phyloP scores from a whole-genome alignment of 208 protist species.

The Wallacemonas rigidus region DNA sequence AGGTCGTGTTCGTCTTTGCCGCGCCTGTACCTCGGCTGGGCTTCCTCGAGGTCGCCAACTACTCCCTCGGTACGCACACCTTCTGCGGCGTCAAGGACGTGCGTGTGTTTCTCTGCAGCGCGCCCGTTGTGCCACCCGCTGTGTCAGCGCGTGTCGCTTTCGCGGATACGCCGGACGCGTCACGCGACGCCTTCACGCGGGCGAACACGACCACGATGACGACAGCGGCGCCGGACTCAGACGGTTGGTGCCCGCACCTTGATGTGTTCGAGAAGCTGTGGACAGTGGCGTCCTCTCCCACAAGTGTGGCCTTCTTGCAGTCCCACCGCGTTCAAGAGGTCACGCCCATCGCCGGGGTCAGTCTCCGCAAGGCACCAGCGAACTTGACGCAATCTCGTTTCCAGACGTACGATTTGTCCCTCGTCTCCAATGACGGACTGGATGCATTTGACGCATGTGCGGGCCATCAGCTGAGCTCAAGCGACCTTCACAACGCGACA shows the following conservation, averaged over 20 bases:
- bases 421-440: constrained; percentile 12
- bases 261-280: constrained; percentile 46
- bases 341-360: constrained; percentile 55
- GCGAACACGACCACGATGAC: neutral
- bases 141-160: neutral
- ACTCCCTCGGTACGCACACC: constrained; percentile 57
- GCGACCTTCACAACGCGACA: neutral
- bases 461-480: neutral
- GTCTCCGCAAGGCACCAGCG: constrained; percentile 66
- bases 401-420: constrained; percentile 71
- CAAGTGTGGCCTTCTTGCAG: constrained; percentile 20
- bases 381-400: constrained; percentile 50
- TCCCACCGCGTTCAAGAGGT: constrained; percentile 48
- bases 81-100: constrained; percentile 72
- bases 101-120: constrained; percentile 51
- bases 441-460: constrained; percentile 14
- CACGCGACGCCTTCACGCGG: neutral
- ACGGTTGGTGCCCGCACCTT: constrained; percentile 18
- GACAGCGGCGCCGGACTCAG: neutral
- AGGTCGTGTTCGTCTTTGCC: constrained; percentile 60
- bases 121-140: neutral
- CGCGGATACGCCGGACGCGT: no score
- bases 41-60: constrained; percentile 76
- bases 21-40: constrained; percentile 44
- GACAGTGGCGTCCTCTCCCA: constrained; percentile 18